Evolutionary conservation across 805 yeast species (phyloP), one percentile per base, ranked within the genome.

Genomic region (Wickerhamomyces ciferrii): DNA sequence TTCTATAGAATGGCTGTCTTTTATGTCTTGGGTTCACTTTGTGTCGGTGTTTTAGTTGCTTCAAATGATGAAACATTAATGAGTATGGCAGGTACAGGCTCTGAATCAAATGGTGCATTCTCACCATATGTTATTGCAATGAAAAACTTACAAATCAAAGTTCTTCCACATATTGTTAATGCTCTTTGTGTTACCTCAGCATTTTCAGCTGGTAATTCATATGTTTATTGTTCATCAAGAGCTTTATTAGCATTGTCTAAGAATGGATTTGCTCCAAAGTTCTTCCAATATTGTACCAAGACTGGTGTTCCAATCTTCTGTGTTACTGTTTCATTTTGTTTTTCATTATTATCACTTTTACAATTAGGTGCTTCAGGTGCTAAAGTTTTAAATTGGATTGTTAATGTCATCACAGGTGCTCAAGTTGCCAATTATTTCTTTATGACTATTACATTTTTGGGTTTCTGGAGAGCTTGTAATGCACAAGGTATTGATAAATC

Each of bases 271-370:
- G 84, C 84, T 1, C 90, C 91, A 10, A 63, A 64, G 19, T 59
- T 76, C 24, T 79, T 86, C 54, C 70, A 79, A 5, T 58, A 67
- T 15, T 84, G 92, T 60, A 74, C 78, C 43, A 68, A 71, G 25
- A 64, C 65, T 27, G 94, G 94, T 2, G 84, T 83, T 6, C 95
- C 95, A 0, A 82, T 79, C 59, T 67, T 71, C 47, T 76, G 90
- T 3, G 87, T 86, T 69, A 43, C 57, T 7, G 67, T 72, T 14
- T 67, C 80, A 7, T 58, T 74, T 37, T 53, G 65, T 19, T 82
- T 85, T 72, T 80, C 87, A 0, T 65, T 80, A 42, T 60, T 84
- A 23, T 75, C 87, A 20, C 74, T 84, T 47, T 60, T 84, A 55
- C 90, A 83, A 56, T 63, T 80, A 44, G 72, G 81, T 20, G 67